Evolutionary conservation across 805 yeast genomes (phyloP), one percentile per base, ranked within the genome.

Genomic region (Teunomyces aglyptinius): DNA sequence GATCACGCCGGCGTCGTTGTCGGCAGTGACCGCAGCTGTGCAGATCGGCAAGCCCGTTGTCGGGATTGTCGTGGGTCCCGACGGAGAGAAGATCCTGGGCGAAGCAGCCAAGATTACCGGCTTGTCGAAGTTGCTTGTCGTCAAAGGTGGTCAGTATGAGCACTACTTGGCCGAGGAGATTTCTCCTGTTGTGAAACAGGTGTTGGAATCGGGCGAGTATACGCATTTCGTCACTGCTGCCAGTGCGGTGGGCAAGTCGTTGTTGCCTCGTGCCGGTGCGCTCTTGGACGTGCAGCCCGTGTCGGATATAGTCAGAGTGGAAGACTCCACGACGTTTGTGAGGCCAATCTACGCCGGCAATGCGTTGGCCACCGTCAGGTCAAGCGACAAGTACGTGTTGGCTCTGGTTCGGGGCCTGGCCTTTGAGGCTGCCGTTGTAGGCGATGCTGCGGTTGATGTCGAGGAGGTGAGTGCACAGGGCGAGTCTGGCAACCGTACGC

Each of bases 261-360:
- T 91, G 27, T 70, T 94, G 41, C 98, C 99, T 33, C 78, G 98
- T 54, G 76, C 86, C 18, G 96, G 89, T 28, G 97, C 97, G 1
- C 59, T 86, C 47, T 70, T 92, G 42, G 96, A 92, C 60, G 77
- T 80, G 18, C 97, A 92, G 70, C 97, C 97, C 24, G 70, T 94
- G 43, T 82, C 92, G 22, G 98, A 92, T 61, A 77, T 94, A 48
- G 80, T 78, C 55, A 78, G 80, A 58, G 84, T 92, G 33, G 79
- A 78, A 53, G 71, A 81, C 43, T 75, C 80, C 13, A 80, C 77
- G 50, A 86, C 94, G 6, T 94, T 92, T 67, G 83, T 85, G 32
- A 85, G 98, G 65, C 97, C 98, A 39, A 89, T 92, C 32, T 94
- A 88, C 63, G 98, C 99, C 16, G 99, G 99, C 41, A 94, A 94